Conservation (phyloP, 441 rosid genomes). For the Erodium moschatum region DNA sequence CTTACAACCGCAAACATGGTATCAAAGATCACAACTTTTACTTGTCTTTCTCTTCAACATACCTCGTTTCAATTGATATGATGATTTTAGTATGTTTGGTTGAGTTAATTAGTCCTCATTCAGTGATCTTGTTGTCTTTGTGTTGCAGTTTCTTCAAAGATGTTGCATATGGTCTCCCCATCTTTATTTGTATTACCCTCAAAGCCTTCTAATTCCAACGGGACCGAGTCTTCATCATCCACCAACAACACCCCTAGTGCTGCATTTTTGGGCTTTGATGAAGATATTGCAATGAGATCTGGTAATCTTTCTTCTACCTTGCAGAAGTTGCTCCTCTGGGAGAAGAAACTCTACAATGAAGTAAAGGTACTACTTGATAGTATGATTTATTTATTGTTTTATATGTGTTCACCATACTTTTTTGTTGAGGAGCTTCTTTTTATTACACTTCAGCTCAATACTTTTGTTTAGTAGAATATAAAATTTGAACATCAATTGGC, state of each 20-base stretch:
- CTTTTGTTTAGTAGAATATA: background rate
- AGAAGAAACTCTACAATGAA: slow-evolving; percentile 82
- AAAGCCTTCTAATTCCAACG: slow-evolving; percentile 31
- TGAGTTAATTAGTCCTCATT: slow-evolving; percentile 10
- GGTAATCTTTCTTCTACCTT: slow-evolving; percentile 79
- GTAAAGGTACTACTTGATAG: slow-evolving; percentile 48
- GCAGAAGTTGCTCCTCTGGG: slow-evolving; percentile 81
- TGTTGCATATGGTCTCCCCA: slow-evolving; percentile 54
- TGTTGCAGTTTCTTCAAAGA: slow-evolving; percentile 45
- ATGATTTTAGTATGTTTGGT: background rate
- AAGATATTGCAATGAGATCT: slow-evolving; percentile 57
- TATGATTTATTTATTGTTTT: background rate
- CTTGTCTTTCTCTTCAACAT: background rate
- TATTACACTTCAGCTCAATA: background rate
- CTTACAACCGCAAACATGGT: slow-evolving; percentile 59
- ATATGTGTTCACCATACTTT: background rate
- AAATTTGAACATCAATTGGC: background rate
- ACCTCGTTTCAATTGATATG: background rate
- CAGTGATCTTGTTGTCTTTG: slow-evolving; percentile 14
- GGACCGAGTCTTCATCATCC: slow-evolving; percentile 36
- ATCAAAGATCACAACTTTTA: background rate
- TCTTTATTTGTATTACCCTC: slow-evolving; percentile 41
- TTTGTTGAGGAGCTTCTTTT: background rate
- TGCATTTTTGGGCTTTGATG: slow-evolving; percentile 42
- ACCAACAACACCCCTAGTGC: slow-evolving; percentile 30